Conservation (phyloP, 1,139 yeast genomes). For the Blastobotrys petasosporus region DNA sequence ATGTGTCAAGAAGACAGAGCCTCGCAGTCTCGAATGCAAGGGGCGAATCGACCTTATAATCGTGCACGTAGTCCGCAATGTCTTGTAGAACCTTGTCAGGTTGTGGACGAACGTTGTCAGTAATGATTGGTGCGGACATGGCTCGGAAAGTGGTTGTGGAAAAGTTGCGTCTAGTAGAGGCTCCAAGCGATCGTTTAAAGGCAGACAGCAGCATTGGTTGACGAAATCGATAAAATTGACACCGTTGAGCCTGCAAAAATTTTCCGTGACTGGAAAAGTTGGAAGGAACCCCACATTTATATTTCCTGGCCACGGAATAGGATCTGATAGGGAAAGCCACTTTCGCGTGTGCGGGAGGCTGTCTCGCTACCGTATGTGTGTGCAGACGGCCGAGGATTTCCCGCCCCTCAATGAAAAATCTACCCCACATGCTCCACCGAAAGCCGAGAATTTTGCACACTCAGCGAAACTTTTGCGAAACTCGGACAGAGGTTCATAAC, state of each 20-base stretch:
- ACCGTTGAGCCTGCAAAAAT: no score
- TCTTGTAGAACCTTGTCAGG: constrained; percentile 45
- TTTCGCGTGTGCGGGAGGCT: no score
- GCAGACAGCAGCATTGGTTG: constrained; percentile 5
- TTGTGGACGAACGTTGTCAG: constrained; percentile 44
- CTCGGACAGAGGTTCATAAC: no score
- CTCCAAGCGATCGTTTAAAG: background rate
- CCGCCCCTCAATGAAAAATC: no score
- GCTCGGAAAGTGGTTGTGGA: constrained; percentile 11
- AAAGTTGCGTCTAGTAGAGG: constrained; percentile 4
- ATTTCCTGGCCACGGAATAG: background rate
- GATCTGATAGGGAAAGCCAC: no score
- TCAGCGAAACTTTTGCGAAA: no score
- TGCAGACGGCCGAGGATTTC: no score
- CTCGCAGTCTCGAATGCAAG: constrained; percentile 50
- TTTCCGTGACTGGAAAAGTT: background rate
- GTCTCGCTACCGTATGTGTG: no score
- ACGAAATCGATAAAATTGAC: background rate
- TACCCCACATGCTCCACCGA: no score
- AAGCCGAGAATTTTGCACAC: no score
- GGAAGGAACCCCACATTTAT: constrained; percentile 6
- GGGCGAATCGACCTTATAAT: constrained; percentile 41
- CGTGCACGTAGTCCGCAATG: constrained; percentile 48
- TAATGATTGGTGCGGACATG: constrained; percentile 31
- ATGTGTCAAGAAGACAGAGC: constrained; percentile 48